Evolutionary conservation across 1,139 yeast species (phyloP).

Genomic region (Ashbya aceris): DNA sequence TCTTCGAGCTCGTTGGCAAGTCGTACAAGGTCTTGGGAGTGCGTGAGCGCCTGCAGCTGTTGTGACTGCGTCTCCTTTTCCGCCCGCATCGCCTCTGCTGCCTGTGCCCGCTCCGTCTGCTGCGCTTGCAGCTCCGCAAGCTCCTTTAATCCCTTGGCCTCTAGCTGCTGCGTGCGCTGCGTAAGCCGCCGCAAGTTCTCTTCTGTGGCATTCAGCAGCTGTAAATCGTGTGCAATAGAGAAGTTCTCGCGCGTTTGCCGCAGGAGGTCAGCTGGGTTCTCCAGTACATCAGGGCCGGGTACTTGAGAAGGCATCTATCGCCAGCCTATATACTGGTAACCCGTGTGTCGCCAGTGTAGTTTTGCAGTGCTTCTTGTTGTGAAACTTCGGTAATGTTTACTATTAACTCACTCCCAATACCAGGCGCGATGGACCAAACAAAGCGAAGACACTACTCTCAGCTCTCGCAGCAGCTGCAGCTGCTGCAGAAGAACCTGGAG

Average conservation of each 20-base stretch:
- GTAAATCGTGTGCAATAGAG: slow-evolving; percentile 17
- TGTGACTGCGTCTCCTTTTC: neutral
- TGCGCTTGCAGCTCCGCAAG: neutral
- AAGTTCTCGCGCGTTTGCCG: slow-evolving; percentile 21
- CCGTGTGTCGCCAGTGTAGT: neutral
- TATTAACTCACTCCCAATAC: neutral
- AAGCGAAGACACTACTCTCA: slow-evolving; percentile 27
- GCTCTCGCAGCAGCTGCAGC: slow-evolving; percentile 23
- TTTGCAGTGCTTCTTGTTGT: neutral
- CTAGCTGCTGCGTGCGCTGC: neutral
- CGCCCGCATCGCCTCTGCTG: neutral
- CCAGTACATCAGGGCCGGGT: slow-evolving; percentile 9
- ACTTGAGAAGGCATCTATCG: neutral
- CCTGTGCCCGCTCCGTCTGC: neutral
- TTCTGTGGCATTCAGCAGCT: slow-evolving; percentile 13
- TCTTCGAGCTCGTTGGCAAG: slow-evolving; percentile 18
- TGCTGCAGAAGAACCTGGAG: slow-evolving; percentile 21
- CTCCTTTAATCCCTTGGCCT: neutral
- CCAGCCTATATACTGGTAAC: neutral
- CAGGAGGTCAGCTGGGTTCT: slow-evolving; percentile 17
- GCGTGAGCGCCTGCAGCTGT: neutral
- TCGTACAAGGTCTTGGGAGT: slow-evolving; percentile 10
- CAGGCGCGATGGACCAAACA: slow-evolving; percentile 16
- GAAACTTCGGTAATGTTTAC: neutral
- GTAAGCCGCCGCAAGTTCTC: slow-evolving; percentile 6